These are phyloP conservation scores for Fusarium sp. DNA, from an alignment of 2,329 filamentous ascomycete genomes.

Conservation along the genomic window DNA sequence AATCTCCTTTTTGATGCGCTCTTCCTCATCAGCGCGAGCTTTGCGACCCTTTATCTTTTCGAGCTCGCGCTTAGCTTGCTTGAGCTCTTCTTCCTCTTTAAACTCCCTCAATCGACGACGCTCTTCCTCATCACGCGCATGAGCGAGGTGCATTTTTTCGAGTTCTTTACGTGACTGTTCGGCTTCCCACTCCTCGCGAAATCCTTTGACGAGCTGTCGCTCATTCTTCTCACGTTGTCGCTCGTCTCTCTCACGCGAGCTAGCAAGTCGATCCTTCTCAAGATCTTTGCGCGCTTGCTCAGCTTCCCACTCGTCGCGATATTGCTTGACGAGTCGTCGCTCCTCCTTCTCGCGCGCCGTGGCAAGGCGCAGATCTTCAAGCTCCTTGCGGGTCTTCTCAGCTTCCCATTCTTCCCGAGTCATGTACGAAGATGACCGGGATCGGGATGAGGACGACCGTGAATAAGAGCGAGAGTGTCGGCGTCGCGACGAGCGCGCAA, in stretches of 20 bases:
- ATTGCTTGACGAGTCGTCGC: conserved; percentile 56
- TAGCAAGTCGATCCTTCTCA: conserved; percentile 58
- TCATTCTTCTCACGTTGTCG: conserved; percentile 42
- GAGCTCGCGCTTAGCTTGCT: conserved; percentile 62
- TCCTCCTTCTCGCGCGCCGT: conserved; percentile 55
- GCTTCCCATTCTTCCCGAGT: conserved; percentile 59
- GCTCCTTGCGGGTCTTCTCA: conserved; percentile 56
- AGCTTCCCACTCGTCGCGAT: conserved; percentile 57
- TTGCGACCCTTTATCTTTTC: conserved; percentile 60
- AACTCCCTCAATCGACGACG: conserved; percentile 55
- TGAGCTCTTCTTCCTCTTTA: conserved; percentile 60
- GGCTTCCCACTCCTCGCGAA: conserved; percentile 57
- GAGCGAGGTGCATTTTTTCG: conserved; percentile 34
- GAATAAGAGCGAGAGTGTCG: conserved; percentile 51
- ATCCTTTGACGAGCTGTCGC: conserved; percentile 53
- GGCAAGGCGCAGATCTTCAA: conserved; percentile 59
- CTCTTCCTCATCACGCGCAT: conserved; percentile 52
- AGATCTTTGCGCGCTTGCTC: conserved; percentile 59
- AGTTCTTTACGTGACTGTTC: conserved; percentile 43
- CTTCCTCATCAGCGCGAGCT: conserved; percentile 62
- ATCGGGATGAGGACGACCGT: conserved; percentile 51
- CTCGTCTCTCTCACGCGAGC: conserved; percentile 54
- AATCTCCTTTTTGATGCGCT: conserved; percentile 65
- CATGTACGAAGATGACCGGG: conserved; percentile 55
- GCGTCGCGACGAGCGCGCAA: conserved; percentile 44